A percentile compares a stretch with the other conserved stretches of the same genome.
Evolutionary conservation across 2,329 filamentous ascomycete species (phyloP).

Genomic region (Penicillium corylophilum): DNA sequence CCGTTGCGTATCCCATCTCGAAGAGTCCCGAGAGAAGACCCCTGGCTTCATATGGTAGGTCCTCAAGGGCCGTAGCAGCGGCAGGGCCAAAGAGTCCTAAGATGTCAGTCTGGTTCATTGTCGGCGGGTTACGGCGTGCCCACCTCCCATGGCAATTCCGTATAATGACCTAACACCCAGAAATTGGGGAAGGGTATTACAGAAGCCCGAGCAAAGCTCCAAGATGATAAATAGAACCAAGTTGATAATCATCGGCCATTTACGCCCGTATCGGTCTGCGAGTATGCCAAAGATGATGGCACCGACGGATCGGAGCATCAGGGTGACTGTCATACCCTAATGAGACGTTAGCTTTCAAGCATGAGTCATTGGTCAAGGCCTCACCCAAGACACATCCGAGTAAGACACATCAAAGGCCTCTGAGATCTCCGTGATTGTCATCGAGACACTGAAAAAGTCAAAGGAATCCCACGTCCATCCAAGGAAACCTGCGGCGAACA

Average conservation of each 20-base stretch:
- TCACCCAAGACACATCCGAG: slow-evolving; percentile 62
- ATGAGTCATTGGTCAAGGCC: not conserved
- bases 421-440: slow-evolving; percentile 57
- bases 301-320: slow-evolving; percentile 61
- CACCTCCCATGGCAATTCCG: slow-evolving; percentile 41
- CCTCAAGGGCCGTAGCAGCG: slow-evolving; percentile 41
- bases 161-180: slow-evolving; percentile 38
- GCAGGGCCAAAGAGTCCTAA: slow-evolving; percentile 30
- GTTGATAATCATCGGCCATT: slow-evolving; percentile 43
- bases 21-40: slow-evolving; percentile 39
- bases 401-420: slow-evolving; percentile 55
- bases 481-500: slow-evolving; percentile 43
- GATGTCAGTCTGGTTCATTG: not conserved
- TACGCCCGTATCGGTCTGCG: slow-evolving; percentile 58
- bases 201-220: slow-evolving; percentile 40
- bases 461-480: slow-evolving; percentile 62
- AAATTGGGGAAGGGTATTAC: slow-evolving; percentile 34
- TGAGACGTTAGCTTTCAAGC: not conserved
- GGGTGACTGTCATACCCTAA: slow-evolving; percentile 56
- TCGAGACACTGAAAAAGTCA: slow-evolving; percentile 65
- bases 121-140: not conserved
- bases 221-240: slow-evolving; percentile 37
- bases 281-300: slow-evolving; percentile 57
- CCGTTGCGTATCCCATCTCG: slow-evolving; percentile 35
- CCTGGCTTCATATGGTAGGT: slow-evolving; percentile 39